These are phyloP conservation scores for Emergomyces orientalis DNA, from an alignment of 2,329 filamentous ascomycete species.

Conservation along the genomic window DNA sequence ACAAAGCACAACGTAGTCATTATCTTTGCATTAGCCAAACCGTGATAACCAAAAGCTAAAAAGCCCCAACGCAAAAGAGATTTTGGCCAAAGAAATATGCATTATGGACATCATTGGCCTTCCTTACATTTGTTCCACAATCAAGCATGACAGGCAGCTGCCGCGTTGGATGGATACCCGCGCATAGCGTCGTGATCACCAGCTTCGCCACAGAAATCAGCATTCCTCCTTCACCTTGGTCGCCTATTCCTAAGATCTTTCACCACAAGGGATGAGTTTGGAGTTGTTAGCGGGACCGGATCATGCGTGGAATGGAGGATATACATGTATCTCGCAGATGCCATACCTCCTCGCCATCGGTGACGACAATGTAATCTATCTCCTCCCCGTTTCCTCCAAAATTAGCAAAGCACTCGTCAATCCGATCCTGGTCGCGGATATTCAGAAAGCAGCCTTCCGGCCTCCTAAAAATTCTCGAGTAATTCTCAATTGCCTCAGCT, in stretches of 20 bases:
- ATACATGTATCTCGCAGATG: neutral
- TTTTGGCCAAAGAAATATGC: neutral
- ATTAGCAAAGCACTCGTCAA: constrained; percentile 57
- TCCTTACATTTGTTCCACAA: constrained; percentile 62
- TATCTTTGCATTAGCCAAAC: neutral
- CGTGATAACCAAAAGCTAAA: neutral
- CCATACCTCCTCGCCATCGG: constrained; percentile 50
- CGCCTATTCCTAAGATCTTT: constrained; percentile 78
- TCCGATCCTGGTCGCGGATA: constrained; percentile 56
- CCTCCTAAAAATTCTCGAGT: constrained; percentile 64
- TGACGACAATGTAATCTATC: constrained; percentile 81
- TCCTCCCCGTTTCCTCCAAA: constrained; percentile 59
- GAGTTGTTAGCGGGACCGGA: neutral
- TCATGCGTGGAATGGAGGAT: neutral
- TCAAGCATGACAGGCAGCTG: constrained; percentile 75
- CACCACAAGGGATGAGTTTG: neutral
- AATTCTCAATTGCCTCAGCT: constrained; percentile 78
- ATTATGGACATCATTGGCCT: neutral
- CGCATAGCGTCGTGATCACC: constrained; percentile 71
- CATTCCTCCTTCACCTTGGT: constrained; percentile 77
- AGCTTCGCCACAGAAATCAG: constrained; percentile 79
- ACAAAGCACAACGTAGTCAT: neutral
- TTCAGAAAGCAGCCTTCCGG: constrained; percentile 77
- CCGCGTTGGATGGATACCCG: constrained; percentile 71
- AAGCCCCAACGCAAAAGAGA: neutral